Percentiles rank a stretch among this genome's conserved stretches.
Conservation (phyloP, 805 yeast genomes). For the Kregervanrija fluxuum region DNA sequence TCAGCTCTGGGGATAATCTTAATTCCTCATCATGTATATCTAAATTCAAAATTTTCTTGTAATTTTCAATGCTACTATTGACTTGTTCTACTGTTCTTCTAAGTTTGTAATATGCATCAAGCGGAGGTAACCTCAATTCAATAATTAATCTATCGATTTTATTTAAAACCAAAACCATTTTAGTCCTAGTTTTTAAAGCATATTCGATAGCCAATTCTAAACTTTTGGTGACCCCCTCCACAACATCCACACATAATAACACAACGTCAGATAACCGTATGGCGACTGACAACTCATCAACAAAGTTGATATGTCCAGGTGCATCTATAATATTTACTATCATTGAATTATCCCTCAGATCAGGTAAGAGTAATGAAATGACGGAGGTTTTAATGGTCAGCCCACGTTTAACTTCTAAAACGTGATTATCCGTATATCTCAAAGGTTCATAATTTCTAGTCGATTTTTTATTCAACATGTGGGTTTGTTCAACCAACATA, state of each 20-base stretch:
- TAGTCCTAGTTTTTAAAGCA: conserved; percentile 42
- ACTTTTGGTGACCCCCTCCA: conserved; percentile 71
- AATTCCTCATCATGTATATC: conserved; percentile 3
- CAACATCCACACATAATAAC: conserved; percentile 68
- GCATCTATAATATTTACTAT: conserved; percentile 68
- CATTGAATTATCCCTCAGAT: conserved; percentile 44
- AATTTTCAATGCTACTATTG: conserved; percentile 42
- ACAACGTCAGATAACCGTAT: conserved; percentile 57
- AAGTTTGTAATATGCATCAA: conserved; percentile 66
- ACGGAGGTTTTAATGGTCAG: conserved; percentile 58
- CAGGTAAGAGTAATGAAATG: conserved; percentile 51
- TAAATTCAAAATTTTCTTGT: conserved; percentile 8
- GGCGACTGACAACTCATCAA: conserved; percentile 62
- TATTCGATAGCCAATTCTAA: conserved; percentile 46
- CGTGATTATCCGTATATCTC: conserved; percentile 66
- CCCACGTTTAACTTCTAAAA: conserved; percentile 64
- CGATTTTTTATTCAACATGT: conserved; percentile 31
- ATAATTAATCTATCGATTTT: conserved; percentile 81
- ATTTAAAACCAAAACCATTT: conserved; percentile 59
- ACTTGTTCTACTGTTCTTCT: conserved; percentile 52
- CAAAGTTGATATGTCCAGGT: conserved; percentile 88
- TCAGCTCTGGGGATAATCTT: conserved; percentile 49
- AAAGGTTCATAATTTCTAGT: conserved; percentile 37
- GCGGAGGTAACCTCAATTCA: conserved; percentile 70
- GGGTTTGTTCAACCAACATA: conserved; percentile 59